These are phyloP conservation scores for Xylaria sp. DNA, from an alignment of 2,329 filamentous ascomycete genomes.

Conservation along the genomic window DNA sequence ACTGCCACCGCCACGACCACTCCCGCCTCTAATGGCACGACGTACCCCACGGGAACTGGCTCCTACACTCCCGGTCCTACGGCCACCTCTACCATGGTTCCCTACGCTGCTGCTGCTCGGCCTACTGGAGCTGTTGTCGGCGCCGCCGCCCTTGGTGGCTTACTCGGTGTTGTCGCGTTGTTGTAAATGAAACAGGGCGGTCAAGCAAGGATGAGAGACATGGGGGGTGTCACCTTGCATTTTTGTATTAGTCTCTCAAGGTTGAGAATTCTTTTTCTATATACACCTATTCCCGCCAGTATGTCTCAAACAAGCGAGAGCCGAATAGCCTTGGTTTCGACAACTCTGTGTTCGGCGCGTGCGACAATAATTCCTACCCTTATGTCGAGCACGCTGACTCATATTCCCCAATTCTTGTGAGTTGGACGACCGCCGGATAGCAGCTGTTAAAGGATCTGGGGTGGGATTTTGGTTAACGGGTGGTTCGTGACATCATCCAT, in stretches of 20 bases:
- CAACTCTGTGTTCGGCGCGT: too few species aligned
- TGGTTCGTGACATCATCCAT: too few species aligned
- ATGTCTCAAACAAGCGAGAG: too few species aligned
- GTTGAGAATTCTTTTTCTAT: too few species aligned
- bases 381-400: too few species aligned
- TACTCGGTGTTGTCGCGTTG: neutral
- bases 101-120: neutral
- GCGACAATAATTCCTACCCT: too few species aligned
- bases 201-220: neutral
- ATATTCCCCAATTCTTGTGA: too few species aligned
- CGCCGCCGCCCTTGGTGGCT: neutral
- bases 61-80: neutral
- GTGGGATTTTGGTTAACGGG: too few species aligned
- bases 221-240: neutral
- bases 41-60: neutral
- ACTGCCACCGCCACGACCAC: neutral
- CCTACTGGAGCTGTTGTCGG: neutral
- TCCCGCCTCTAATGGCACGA: neutral
- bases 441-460: too few species aligned
- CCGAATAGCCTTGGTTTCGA: too few species aligned
- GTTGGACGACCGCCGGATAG: too few species aligned
- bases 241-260: neutral
- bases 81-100: neutral
- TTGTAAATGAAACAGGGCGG: neutral
- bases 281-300: neutral